Base-by-base conservation (phyloP, 1,139 yeast species). In the Yarrowia galli region DNA sequence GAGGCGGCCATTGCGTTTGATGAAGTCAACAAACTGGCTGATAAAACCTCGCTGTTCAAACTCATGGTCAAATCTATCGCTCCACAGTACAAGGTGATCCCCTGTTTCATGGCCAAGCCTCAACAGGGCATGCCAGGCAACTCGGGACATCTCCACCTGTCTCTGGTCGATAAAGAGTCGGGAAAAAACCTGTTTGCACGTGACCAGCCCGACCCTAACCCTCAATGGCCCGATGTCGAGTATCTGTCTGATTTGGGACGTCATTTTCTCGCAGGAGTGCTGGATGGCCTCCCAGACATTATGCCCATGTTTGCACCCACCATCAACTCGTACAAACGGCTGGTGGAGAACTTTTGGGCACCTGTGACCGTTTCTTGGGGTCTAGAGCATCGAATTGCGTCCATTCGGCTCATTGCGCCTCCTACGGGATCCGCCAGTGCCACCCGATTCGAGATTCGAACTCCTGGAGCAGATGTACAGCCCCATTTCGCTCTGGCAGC, bases 21-120 rank as follows among this genome's bases (percentile, higher is more conserved):
- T 35, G 70, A 74, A 20, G 80, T 78, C 15, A 69, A 64, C 9
- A 67, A 70, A 3, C 74, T 78, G 70, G 80, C 80, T 20, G 81
- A 78, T 67, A 75, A 76, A 67, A 75, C 79, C 12, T 68, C 74
- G 3, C 69, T 78, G 48, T 78, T 78, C 74, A 78, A 78, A 68
- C 72, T 76, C 53, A 71, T 76, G 15, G 75, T 77, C 70, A 78
- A 78, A 66, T 72, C 76, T 2, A 65, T 78, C 23, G 79, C 78
- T 12, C 74, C 76, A 5, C 71, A 73, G 25, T 74, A 75, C 64
- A 74, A 73, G 7, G 72, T 78, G 28, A 68, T 77, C 58, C 80
- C 81, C 13, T 76, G 79, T 65, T 78, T 78, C 72, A 78, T 78
- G 81, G 81, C 81, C 48, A 78, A 78, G 67, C 81, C 81, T 9